Evolutionary conservation across 495 filamentous ascomycete genomes (phyloP), one percentile per base, ranked within the genome.

Genomic region (Xeromyces bisporus): DNA sequence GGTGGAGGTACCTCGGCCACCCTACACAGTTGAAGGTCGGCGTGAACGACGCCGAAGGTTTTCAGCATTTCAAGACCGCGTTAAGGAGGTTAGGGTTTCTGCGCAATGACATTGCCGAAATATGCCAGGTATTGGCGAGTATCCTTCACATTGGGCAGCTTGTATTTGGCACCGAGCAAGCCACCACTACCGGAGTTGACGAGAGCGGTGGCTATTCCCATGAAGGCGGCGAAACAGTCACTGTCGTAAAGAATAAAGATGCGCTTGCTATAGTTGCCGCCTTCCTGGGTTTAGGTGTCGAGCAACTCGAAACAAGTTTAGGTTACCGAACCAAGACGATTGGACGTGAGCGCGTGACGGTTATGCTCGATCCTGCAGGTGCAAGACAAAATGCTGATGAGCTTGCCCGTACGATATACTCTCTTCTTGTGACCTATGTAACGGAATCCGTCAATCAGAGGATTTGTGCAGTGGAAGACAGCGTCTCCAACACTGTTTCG

Each of bases 31-130:
- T 97, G 16, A 94, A 93, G 48, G 82, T 96, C 18, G 89, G 89
- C 14, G 81, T 97, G 48, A 93, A 97, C 47, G 89, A 97, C 50
- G 60, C 71, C 3, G 87, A 93, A 44, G 87, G 87, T 0, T 97
- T 97, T 55, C 81, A 91, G 48, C 77, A 93, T 31, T 97, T 97
- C 63, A 97, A 97, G 62, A 93, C 80, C 0, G 89, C 89, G 2
- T 58, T 97, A 31, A 61, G 87, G 27, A 94, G 92, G 49, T 67
- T 97, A 23, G 89, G 93, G 49, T 94, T 97, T 41, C 81, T 86
- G 1, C 69, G 84, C 14, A 72, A 74, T 39, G 87, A 94, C 42
- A 93, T 97, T 49, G 89, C 89, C 21, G 86, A 93, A 47, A 80
- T 96, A 34, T 97, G 89, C 49, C 87, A 96, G 53, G 71, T 94